Percentiles rank a stretch among this genome's conserved stretches.
These are phyloP conservation scores for Coemansia sp. DNA, from an alignment of 192 early-diverging fungal species.

Conservation along the genomic window DNA sequence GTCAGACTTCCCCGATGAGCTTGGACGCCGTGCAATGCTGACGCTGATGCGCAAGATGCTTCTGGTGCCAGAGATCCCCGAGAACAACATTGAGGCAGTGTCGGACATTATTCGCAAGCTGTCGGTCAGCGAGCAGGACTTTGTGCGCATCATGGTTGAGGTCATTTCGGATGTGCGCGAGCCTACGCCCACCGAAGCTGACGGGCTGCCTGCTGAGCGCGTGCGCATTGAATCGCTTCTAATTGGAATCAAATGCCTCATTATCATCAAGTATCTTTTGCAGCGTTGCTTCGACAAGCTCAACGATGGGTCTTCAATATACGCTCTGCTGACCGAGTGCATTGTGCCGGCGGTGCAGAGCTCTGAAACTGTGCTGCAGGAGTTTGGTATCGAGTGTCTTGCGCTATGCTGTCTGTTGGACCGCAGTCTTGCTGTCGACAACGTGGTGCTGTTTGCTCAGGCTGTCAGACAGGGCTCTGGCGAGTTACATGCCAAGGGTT, in stretches of 20 bases:
- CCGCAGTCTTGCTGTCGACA: slow-evolving; percentile 69
- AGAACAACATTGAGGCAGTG: slow-evolving; percentile 74
- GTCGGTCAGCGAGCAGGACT: slow-evolving; percentile 79
- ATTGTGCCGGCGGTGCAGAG: slow-evolving; percentile 71
- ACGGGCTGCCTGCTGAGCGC: slow-evolving; percentile 33
- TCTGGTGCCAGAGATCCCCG: slow-evolving; percentile 68
- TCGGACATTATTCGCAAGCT: slow-evolving; percentile 74
- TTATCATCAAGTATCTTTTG: slow-evolving; percentile 66
- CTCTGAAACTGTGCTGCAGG: slow-evolving; percentile 63
- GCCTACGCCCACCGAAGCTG: slow-evolving; percentile 19
- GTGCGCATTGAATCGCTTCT: slow-evolving; percentile 52
- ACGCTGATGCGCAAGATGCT: slow-evolving; percentile 76
- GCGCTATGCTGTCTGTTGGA: slow-evolving; percentile 77
- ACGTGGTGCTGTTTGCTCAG: slow-evolving; percentile 69
- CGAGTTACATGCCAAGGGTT: slow-evolving; percentile 63
- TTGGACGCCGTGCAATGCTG: slow-evolving; percentile 79
- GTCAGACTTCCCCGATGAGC: slow-evolving; percentile 86
- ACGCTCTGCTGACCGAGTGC: slow-evolving; percentile 68
- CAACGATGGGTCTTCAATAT: slow-evolving; percentile 68
- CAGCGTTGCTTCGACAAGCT: slow-evolving; percentile 67
- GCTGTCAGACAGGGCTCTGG: slow-evolving; percentile 48
- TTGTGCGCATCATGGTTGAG: slow-evolving; percentile 81
- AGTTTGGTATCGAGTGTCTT: slow-evolving; percentile 80
- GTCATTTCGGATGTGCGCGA: slow-evolving; percentile 79
- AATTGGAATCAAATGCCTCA: slow-evolving; percentile 61